Evolutionary conservation across 352 stramenopile species (phyloP).

Genomic region (Pythium grandisporangium): DNA sequence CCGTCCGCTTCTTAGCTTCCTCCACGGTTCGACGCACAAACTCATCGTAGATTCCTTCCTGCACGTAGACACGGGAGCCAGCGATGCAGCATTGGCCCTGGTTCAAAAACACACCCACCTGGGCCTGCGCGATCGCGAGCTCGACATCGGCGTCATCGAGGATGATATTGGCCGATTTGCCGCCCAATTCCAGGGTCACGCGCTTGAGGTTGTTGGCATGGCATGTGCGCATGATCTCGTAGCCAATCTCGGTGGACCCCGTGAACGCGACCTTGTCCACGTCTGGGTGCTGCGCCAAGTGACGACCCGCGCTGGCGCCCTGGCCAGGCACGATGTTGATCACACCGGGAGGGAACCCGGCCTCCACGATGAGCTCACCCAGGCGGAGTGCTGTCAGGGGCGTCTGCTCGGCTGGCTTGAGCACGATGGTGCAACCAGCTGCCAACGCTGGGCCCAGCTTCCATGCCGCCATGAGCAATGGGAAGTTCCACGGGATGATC

Average conservation of each 20-base stretch:
- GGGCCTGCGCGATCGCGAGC: constrained; percentile 30
- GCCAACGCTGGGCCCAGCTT: constrained; percentile 88
- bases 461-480: constrained; percentile 91
- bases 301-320: constrained; percentile 20
- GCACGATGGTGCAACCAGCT: constrained; percentile 86
- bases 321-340: constrained; percentile 73
- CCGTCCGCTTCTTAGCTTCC: constrained; percentile 29
- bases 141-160: constrained; percentile 64
- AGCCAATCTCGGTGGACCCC: constrained; percentile 51
- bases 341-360: constrained; percentile 65
- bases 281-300: constrained; percentile 33
- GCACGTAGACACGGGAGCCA: constrained; percentile 80
- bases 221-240: constrained; percentile 43
- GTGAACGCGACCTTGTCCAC: constrained; percentile 85
- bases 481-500: constrained; percentile 98
- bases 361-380: constrained; percentile 64
- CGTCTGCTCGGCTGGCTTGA: constrained; percentile 93
- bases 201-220: constrained; percentile 63
- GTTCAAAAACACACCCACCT: constrained; percentile 77
- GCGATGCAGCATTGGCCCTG: constrained; percentile 86
- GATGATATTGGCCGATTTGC: constrained; percentile 76
- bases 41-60: constrained; percentile 83
- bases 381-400: constrained; percentile 89
- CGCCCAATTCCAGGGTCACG: constrained; percentile 64
- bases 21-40: constrained; percentile 65